Evolutionary conservation across 106 monocot genomes (phyloP).

Genomic region (Apostasia ramifera): DNA sequence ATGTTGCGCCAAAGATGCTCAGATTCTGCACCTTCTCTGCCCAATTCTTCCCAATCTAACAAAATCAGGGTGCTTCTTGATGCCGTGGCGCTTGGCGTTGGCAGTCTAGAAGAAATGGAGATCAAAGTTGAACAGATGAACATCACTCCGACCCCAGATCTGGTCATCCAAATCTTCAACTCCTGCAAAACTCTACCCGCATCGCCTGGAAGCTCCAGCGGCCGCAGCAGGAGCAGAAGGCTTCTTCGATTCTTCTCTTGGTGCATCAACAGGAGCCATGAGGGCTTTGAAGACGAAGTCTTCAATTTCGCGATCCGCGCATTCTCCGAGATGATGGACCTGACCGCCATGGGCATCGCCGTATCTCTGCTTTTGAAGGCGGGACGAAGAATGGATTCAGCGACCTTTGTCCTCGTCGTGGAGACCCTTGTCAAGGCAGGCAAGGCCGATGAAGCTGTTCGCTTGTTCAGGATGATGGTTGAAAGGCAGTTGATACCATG

Average conservation of each 20-base stretch:
- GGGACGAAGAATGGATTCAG: slow-evolving; percentile 20
- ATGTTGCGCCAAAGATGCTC: not conserved
- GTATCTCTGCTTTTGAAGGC: slow-evolving; percentile 25
- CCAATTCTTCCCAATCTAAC: too few relatives aligned
- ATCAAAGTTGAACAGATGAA: slow-evolving; percentile 19
- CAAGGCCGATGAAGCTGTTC: slow-evolving; percentile 36
- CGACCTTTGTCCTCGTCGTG: slow-evolving; percentile 28
- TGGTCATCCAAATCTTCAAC: slow-evolving; percentile 22
- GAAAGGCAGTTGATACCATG: slow-evolving; percentile 2
- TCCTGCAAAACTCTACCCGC: slow-evolving; percentile 14
- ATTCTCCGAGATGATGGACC: slow-evolving; percentile 37
- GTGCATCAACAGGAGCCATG: not conserved
- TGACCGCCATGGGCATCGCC: slow-evolving; percentile 33
- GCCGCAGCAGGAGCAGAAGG: slow-evolving; percentile 10
- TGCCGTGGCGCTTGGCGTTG: slow-evolving; percentile 25
- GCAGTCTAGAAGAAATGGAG: slow-evolving; percentile 65
- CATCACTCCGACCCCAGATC: slow-evolving; percentile 18
- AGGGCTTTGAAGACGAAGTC: slow-evolving; percentile 11
- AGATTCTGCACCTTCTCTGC: not conserved
- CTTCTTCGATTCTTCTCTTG: slow-evolving; percentile 5
- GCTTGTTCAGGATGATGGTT: slow-evolving; percentile 37
- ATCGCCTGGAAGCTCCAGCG: not conserved
- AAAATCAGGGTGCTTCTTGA: slow-evolving; percentile 3
- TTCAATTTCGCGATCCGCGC: slow-evolving; percentile 35
- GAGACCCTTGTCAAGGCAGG: slow-evolving; percentile 46